Base-by-base conservation (phyloP, 1,284 basidiomycete genomes). In the Cutaneotrichosporon sp. region DNA sequence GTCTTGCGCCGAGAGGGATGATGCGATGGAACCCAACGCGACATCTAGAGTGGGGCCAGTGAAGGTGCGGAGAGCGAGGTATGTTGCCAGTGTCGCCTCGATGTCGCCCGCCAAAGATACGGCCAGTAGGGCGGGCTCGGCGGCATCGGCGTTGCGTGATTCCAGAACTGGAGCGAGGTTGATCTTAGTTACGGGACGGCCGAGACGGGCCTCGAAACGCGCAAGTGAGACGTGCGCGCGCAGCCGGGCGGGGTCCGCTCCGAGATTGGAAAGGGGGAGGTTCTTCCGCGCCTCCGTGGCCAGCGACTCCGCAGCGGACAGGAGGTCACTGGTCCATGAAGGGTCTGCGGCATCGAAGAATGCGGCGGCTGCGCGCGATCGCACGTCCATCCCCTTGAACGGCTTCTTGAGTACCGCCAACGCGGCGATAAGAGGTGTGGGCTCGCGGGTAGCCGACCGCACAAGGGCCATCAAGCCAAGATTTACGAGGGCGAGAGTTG, bases 71-170 rank as follows among this genome's bases (percentile, higher is more conserved):
- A 68, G 57, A 30, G 63, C 56, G 63, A 65, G 58, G 62, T 61
- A 69, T 0, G 62, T 58, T 4, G 67, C 64, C 3, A 69, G 58
- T 0, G 56, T 61, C 2, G 34, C 31, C 10, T 22, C 51, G n/a
- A 26, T 26, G 36, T 58, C 56, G 16, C 42, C 38, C 14, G 14
- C 18, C 30, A 57, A 36, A 1, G 57, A 36, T 52, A 55, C 46
- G 47, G 64, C 55, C 46, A 64, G 58, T 5, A 69, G 60, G n/a
- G 58, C 62, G 4, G 40, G 49, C 11, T 57, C 60, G 22, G 55
- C 34, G 5, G 40, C 40, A 31, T 36, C 47, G 26, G 61, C 31
- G 38, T 22, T 9, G 32, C 13, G 30, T 22, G 18, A 32, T n/a
- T 18, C 34, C 46, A 68, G 59, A 8, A 58, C 32, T 4, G 60